Percentiles rank a stretch among this genome's conserved stretches.
Conservation (phyloP, 805 yeast species). For the Soucietia sequanensis region DNA sequence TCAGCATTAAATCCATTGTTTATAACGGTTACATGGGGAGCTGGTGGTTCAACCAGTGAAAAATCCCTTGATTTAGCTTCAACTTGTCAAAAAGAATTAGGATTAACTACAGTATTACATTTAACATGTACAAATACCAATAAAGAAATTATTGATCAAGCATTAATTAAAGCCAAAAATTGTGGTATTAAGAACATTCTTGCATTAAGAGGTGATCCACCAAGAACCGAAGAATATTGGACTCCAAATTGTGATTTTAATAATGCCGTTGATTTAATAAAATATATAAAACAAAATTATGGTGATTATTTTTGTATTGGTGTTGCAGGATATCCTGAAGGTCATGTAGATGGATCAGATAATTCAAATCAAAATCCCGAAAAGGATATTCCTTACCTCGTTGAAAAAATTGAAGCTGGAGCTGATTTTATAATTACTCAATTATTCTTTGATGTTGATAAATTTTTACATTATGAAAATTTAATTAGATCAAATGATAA, state of each 20-base stretch:
- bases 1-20: conserved; percentile 84
- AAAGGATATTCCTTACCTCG: conserved; percentile 74
- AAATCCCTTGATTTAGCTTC: conserved; percentile 83
- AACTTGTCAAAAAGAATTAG: conserved; percentile 69
- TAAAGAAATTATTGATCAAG: conserved; percentile 70
- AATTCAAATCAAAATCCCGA: conserved; percentile 59
- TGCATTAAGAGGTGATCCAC: conserved; percentile 96
- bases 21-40: conserved; percentile 97
- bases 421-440: conserved; percentile 94
- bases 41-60: conserved; percentile 91
- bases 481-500: conserved; percentile 42
- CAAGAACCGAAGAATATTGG: conserved; percentile 71
- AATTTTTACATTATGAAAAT: conserved; percentile 65
- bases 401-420: conserved; percentile 88
- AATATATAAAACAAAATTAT: conserved; percentile 65
- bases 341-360: conserved; percentile 88
- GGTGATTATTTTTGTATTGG: conserved; percentile 90
- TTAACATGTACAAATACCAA: conserved; percentile 95
- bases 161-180: conserved; percentile 65
- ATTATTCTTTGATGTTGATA: conserved; percentile 82
- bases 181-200: conserved; percentile 85
- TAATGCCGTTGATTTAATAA: conserved; percentile 84
- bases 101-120: conserved; percentile 90
- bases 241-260: conserved; percentile 56
- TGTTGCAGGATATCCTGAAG: conserved; percentile 98